Percentiles rank a stretch among this genome's conserved stretches.
Evolutionary conservation across 148 eudicot species (phyloP).

Genomic region (Cornus controversa): DNA sequence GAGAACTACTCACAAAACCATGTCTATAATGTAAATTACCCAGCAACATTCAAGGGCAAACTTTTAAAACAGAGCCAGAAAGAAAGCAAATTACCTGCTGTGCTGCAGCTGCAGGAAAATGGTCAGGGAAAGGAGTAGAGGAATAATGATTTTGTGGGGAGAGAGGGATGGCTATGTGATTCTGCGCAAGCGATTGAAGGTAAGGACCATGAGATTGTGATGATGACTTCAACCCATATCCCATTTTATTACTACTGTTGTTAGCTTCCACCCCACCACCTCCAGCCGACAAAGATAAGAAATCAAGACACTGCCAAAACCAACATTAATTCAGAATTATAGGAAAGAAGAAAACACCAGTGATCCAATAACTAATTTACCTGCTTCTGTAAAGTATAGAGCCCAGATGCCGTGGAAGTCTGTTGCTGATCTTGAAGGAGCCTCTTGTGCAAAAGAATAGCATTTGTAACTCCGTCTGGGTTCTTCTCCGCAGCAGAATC

Average conservation of each 20-base stretch:
- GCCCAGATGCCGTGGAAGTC: constrained; percentile 26
- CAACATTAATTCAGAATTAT: constrained; percentile 8
- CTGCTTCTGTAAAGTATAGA: constrained; percentile 32
- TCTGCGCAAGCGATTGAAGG: constrained; percentile 31
- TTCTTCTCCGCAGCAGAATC: constrained; percentile 28
- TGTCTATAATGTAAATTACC: neutral
- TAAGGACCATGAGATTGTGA: constrained; percentile 27
- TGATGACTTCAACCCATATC: constrained; percentile 19
- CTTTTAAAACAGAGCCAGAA: too few species aligned
- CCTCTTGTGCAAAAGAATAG: constrained; percentile 26
- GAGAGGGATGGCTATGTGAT: constrained; percentile 20
- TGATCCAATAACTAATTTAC: constrained; percentile 19
- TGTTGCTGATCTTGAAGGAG: constrained; percentile 34
- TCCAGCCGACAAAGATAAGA: constrained; percentile 47
- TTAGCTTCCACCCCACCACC: constrained; percentile 27
- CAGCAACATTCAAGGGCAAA: neutral
- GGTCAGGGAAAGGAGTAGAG: constrained; percentile 31
- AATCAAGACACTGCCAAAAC: constrained; percentile 49
- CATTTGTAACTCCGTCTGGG: constrained; percentile 29
- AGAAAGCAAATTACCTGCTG: constrained; percentile 25
- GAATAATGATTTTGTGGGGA: constrained; percentile 28
- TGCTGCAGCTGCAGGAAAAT: constrained; percentile 30
- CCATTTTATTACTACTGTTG: constrained; percentile 15
- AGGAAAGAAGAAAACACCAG: neutral
- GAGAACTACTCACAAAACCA: neutral